Percentiles rank a stretch among this genome's conserved stretches.
phyloP scores from a whole-genome alignment of 352 stramenopile species.

The Globisporangium carolinianum region DNA sequence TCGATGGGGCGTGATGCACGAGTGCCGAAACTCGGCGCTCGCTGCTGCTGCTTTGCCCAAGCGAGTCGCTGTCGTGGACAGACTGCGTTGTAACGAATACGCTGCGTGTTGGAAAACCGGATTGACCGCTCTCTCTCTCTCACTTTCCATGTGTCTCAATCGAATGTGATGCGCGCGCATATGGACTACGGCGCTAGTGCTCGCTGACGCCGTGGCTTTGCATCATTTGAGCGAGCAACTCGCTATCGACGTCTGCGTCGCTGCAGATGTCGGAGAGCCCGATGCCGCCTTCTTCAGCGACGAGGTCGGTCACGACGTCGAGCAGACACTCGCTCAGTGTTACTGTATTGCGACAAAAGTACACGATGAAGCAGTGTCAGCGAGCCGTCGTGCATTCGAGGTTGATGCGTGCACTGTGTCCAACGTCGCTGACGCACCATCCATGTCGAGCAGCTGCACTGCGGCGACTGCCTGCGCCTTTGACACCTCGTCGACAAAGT shows the following conservation, averaged over 20 bases:
- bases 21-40: neutral
- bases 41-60: neutral
- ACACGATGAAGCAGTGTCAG: too few species aligned
- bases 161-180: too few species aligned
- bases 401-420: too few species aligned
- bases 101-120: neutral
- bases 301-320: constrained; percentile 15
- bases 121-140: neutral
- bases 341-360: constrained; percentile 1
- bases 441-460: constrained; percentile 10
- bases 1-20: neutral
- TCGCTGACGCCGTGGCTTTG: constrained; percentile 5
- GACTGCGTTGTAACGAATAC: constrained; percentile 17
- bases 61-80: constrained; percentile 1
- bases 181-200: neutral
- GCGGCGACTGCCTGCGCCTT: neutral
- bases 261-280: constrained; percentile 8
- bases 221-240: constrained; percentile 11
- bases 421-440: constrained; percentile 4
- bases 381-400: too few species aligned
- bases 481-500: constrained; percentile 8
- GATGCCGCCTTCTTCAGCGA: constrained; percentile 14
- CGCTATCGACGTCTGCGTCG: constrained; percentile 7
- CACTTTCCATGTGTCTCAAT: too few species aligned
- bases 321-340: constrained; percentile 14